These are phyloP conservation scores for Dacryopinax primogenitus DNA, from an alignment of 768 basidiomycete species.

Conservation along the genomic window DNA sequence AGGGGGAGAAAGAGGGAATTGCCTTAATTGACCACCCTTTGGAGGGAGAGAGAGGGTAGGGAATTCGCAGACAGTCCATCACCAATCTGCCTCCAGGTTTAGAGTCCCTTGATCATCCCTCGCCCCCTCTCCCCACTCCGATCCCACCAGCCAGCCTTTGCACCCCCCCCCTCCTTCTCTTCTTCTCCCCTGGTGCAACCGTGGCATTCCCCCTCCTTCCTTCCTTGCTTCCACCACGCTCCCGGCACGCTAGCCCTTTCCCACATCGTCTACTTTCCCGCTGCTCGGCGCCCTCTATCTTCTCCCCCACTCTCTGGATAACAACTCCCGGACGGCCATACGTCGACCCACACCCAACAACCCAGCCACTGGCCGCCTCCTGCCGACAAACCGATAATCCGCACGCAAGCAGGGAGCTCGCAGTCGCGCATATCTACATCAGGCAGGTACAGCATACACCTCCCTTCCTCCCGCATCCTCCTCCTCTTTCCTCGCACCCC, in stretches of 20 bases:
- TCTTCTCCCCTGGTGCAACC: not conserved
- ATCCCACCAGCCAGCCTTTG: not conserved
- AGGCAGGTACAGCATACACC: not conserved
- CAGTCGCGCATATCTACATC: not conserved
- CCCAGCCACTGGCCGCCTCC: not conserved
- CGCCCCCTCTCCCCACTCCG: not conserved
- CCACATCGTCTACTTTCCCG: not conserved
- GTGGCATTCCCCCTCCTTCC: not conserved
- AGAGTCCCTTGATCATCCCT: constrained; percentile 6
- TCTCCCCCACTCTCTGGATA: not conserved
- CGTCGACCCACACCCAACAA: not conserved
- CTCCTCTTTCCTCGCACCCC: not conserved
- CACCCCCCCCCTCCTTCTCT: not conserved
- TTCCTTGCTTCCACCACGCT: not conserved
- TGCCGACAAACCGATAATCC: not conserved
- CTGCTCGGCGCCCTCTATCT: not conserved
- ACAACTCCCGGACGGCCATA: not conserved
- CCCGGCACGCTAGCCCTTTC: not conserved
- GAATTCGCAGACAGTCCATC: constrained; percentile 2
- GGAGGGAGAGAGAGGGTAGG: not conserved
- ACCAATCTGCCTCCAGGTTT: too few relatives aligned
- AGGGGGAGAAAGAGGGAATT: not conserved
- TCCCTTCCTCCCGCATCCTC: constrained; percentile 6
- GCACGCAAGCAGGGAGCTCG: not conserved
- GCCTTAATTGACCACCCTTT: not conserved